These are phyloP conservation scores for Triticum dicoccoides DNA, from an alignment of 176 grass and related monocot genomes.

Conservation along the genomic window DNA sequence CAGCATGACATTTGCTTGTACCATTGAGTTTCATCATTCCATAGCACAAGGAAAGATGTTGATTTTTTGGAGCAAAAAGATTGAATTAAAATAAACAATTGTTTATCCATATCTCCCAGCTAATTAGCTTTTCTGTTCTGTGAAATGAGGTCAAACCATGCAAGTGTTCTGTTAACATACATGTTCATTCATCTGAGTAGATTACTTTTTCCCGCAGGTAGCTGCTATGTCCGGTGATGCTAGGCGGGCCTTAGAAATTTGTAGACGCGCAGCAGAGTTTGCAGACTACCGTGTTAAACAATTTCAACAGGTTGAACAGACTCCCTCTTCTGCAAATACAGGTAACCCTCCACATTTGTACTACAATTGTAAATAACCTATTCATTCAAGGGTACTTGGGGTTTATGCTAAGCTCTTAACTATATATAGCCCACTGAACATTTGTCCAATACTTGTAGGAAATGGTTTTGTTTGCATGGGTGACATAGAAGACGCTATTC, in stretches of 20 bases:
- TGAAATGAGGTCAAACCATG: neutral
- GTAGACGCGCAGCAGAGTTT: slow-evolving; percentile 81
- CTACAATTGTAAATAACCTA: neutral
- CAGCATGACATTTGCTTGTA: neutral
- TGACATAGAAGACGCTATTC: slow-evolving; percentile 84
- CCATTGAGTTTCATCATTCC: neutral
- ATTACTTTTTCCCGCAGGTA: slow-evolving; percentile 55
- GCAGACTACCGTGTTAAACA: slow-evolving; percentile 83
- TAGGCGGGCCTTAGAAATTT: slow-evolving; percentile 91
- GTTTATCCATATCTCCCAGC: neutral
- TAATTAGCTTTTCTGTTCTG: neutral
- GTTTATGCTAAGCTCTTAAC: slow-evolving; percentile 19
- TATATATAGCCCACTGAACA: slow-evolving; percentile 10
- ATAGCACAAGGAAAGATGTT: neutral
- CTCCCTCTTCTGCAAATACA: slow-evolving; percentile 28
- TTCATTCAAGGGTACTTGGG: neutral
- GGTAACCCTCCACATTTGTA: slow-evolving; percentile 23
- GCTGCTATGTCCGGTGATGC: slow-evolving; percentile 99
- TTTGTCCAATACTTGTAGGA: slow-evolving; percentile 41
- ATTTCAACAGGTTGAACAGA: slow-evolving; percentile 22
- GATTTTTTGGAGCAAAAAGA: neutral
- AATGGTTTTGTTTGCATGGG: slow-evolving; percentile 69
- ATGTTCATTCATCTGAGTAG: slow-evolving; percentile 10
- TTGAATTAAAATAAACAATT: neutral
- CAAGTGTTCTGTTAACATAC: neutral